Percentiles rank a stretch among this genome's conserved stretches.
Evolutionary conservation across 257 asterid species (phyloP).

Genomic region (Perilla frutescens): DNA sequence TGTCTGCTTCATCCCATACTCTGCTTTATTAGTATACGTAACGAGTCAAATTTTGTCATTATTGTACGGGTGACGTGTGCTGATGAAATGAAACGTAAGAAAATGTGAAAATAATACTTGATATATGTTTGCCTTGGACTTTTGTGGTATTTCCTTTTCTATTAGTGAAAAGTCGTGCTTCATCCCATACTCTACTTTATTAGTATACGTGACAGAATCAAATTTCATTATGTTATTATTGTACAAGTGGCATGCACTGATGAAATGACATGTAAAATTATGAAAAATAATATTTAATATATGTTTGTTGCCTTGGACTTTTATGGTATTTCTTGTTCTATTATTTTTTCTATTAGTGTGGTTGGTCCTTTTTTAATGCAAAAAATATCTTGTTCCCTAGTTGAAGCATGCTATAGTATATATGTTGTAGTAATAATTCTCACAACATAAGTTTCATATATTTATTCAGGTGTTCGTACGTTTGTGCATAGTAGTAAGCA

Average conservation of each 20-base stretch:
- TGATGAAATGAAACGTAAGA: too few relatives aligned
- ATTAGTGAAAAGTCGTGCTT: neutral
- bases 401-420: constrained; percentile 25
- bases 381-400: constrained; percentile 1
- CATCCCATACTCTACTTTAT: neutral
- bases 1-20: too few relatives aligned
- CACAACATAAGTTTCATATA: neutral
- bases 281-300: neutral
- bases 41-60: neutral
- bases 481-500: too few relatives aligned
- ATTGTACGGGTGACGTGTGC: too few relatives aligned
- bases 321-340: constrained; percentile 15
- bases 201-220: neutral
- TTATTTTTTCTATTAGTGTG: neutral
- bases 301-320: neutral
- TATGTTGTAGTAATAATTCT: constrained; percentile 14
- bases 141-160: too few relatives aligned
- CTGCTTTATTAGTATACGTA: too few relatives aligned
- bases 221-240: too few relatives aligned
- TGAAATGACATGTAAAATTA: too few relatives aligned
- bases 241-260: too few relatives aligned
- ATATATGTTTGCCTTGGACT: too few relatives aligned
- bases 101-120: neutral
- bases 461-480: constrained; percentile 34
- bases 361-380: neutral